Percentiles rank a stretch among this genome's conserved stretches.
Evolutionary conservation across 306 rosid species (phyloP).

Genomic region (Vigna mungo): DNA sequence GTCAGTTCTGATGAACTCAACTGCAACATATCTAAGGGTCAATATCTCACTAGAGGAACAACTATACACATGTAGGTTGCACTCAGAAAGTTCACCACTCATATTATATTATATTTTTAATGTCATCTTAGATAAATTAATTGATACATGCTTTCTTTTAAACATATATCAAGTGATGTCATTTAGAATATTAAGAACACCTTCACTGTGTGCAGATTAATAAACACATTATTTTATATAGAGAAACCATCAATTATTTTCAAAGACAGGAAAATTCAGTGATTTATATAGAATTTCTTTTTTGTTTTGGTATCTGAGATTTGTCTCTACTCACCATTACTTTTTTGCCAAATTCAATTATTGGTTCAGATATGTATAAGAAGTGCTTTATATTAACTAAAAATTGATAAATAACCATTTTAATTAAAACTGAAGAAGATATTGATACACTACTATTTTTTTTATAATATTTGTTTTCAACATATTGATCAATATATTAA

Average conservation of each 20-base stretch:
- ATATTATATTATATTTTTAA: neutral
- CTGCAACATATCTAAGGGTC: conserved; percentile 40
- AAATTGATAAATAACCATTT: neutral
- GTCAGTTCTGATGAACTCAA: conserved; percentile 24
- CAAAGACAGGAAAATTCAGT: neutral
- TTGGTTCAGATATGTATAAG: neutral
- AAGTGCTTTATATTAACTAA: neutral
- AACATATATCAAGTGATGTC: neutral
- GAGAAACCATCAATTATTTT: neutral
- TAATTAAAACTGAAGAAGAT: neutral
- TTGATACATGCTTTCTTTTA: neutral
- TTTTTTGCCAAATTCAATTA: conserved; percentile 14
- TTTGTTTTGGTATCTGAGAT: neutral
- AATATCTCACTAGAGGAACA: conserved; percentile 13
- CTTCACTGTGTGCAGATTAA: too few relatives aligned
- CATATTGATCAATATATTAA: neutral
- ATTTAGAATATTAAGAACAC: neutral
- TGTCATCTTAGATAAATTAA: neutral
- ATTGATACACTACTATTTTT: neutral
- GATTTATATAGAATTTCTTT: neutral
- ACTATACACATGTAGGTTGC: conserved; percentile 39
- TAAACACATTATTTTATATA: too few relatives aligned
- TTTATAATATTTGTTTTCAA: neutral
- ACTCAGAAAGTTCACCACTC: neutral
- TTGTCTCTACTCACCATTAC: neutral